A percentile compares a stretch with the other conserved stretches of the same genome.
These are phyloP conservation scores for Verticillium alfalfae DNA, from an alignment of 2,329 filamentous ascomycete species.

Conservation along the genomic window DNA sequence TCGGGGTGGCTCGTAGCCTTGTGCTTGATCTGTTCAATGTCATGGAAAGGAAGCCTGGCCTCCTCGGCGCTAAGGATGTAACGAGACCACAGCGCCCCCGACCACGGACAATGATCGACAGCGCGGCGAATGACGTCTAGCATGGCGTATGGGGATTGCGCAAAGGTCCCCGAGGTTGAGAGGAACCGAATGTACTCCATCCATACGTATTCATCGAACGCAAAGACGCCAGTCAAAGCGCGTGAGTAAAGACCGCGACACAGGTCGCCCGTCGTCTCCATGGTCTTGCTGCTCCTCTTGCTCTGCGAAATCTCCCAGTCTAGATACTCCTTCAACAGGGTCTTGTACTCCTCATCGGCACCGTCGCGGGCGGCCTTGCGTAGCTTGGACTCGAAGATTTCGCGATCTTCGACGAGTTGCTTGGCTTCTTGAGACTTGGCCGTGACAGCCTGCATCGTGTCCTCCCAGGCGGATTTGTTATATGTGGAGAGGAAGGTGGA, in stretches of 20 bases:
- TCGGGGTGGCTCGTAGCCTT: constrained; percentile 81
- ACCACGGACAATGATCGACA: constrained; percentile 89
- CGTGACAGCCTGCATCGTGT: constrained; percentile 65
- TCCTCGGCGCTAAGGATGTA: constrained; percentile 82
- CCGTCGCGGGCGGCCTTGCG: constrained; percentile 50
- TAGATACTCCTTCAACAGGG: constrained; percentile 62
- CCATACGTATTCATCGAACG: constrained; percentile 72
- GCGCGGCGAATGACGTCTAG: constrained; percentile 74
- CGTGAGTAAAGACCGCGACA: constrained; percentile 70
- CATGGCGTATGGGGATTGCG: constrained; percentile 36
- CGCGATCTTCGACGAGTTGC: constrained; percentile 56
- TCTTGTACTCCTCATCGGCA: constrained; percentile 49
- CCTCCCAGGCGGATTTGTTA: constrained; percentile 65
- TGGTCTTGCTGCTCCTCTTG: constrained; percentile 45
- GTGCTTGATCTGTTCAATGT: constrained; percentile 87
- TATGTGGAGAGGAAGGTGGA: constrained; percentile 70
- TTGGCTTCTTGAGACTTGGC: constrained; percentile 59
- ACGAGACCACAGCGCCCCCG: constrained; percentile 83
- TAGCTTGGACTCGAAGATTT: constrained; percentile 63
- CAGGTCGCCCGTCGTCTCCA: constrained; percentile 40
- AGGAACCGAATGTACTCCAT: constrained; percentile 77
- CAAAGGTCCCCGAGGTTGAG: constrained; percentile 35
- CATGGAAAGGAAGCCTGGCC: constrained; percentile 67
- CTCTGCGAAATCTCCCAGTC: constrained; percentile 73
- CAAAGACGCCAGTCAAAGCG: constrained; percentile 64